A percentile compares a stretch with the other conserved stretches of the same genome.
Evolutionary conservation across 495 filamentous ascomycete species (phyloP).

Genomic region (Aspergillus biplanus): DNA sequence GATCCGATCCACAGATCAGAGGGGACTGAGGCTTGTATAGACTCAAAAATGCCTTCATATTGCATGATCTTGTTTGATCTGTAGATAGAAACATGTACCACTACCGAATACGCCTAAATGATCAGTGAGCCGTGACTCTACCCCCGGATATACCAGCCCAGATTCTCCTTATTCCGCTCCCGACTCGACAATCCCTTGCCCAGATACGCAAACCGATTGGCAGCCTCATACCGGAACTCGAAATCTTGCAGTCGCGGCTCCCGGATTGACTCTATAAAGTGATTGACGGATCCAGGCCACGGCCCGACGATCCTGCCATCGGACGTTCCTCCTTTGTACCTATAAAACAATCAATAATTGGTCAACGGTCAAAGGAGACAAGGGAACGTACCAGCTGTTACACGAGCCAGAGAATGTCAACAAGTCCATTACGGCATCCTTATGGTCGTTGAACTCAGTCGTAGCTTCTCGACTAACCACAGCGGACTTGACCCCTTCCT

Average conservation of each 20-base stretch:
- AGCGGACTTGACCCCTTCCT: conserved; percentile 5
- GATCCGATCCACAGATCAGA: too few relatives aligned
- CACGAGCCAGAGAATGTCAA: conserved; percentile 4
- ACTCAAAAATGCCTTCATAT: too few relatives aligned
- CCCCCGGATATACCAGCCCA: conserved; percentile 10
- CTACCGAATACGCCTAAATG: too few relatives aligned
- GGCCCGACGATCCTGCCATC: conserved; percentile 2
- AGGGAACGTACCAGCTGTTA: conserved; percentile 10
- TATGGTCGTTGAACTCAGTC: conserved; percentile 11
- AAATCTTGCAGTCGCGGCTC: conserved; percentile 4
- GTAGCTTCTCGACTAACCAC: conserved; percentile 3
- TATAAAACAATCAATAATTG: not conserved
- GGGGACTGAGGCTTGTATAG: too few relatives aligned
- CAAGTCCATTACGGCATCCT: conserved; percentile 8
- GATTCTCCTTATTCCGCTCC: conserved; percentile 1
- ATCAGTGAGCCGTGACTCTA: too few relatives aligned
- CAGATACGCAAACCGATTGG: conserved; percentile 2
- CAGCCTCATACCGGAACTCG: not conserved
- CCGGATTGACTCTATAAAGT: not conserved
- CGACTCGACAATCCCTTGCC: conserved; percentile 1
- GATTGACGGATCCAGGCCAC: conserved; percentile 6
- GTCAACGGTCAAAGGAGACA: not conserved
- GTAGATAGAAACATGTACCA: too few relatives aligned
- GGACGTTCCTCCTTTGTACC: conserved; percentile 7
- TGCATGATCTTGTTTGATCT: too few relatives aligned